These are phyloP conservation scores for Aureobasidium leucospermi DNA, from an alignment of 2,329 filamentous ascomycete genomes.

Conservation along the genomic window DNA sequence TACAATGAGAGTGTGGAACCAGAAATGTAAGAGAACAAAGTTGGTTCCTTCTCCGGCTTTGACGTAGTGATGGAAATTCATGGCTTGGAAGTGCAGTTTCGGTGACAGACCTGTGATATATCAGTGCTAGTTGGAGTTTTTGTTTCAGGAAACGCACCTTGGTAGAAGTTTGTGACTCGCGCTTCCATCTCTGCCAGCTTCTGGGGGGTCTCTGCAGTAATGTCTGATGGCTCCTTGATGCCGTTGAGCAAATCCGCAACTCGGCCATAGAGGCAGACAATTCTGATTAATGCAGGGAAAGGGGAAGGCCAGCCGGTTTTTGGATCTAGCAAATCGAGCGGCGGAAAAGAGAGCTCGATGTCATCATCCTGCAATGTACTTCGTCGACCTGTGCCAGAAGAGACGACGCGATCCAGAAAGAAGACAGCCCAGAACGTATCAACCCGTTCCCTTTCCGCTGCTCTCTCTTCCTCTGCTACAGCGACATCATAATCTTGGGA, in stretches of 20 bases:
- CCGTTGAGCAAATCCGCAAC: conserved; percentile 81
- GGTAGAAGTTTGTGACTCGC: conserved; percentile 67
- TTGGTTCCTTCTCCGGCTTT: conserved; percentile 75
- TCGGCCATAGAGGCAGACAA: conserved; percentile 78
- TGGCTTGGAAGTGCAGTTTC: conserved; percentile 72
- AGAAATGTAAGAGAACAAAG: conserved; percentile 79
- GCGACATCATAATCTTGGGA: conserved; percentile 32
- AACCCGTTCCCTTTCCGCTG: conserved; percentile 70
- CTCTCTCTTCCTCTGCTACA: conserved; percentile 39
- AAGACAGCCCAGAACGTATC: conserved; percentile 91
- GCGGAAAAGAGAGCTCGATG: conserved; percentile 68
- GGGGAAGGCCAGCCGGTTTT: conserved; percentile 65
- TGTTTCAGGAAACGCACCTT: conserved; percentile 33
- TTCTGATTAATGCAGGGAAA: conserved; percentile 72
- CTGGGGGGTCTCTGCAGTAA: conserved; percentile 66
- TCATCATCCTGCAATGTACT: conserved; percentile 80
- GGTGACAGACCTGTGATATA: conserved; percentile 50
- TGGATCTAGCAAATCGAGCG: conserved; percentile 44
- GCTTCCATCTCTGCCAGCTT: conserved; percentile 71
- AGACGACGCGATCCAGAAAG: conserved; percentile 79
- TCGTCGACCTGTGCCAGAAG: conserved; percentile 75
- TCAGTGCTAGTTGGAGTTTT: not conserved
- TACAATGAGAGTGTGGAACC: conserved; percentile 83
- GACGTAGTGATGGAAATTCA: conserved; percentile 80
- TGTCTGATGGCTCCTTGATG: conserved; percentile 64